Evolutionary conservation across 768 basidiomycete genomes (phyloP).

Genomic region (Rhodotorula kratochvilovae): DNA sequence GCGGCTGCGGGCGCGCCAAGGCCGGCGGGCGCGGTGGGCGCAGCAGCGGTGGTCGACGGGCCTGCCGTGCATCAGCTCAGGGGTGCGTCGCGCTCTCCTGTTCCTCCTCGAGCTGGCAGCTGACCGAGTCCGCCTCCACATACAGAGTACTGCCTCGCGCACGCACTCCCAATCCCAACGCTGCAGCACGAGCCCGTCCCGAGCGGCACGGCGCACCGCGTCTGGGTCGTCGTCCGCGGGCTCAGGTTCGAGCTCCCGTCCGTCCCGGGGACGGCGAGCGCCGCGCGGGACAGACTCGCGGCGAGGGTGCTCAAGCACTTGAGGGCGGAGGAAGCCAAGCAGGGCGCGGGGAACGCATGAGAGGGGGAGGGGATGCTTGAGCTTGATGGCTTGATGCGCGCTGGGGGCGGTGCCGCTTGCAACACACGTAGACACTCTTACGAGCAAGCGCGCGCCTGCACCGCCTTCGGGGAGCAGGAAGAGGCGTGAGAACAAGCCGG

Average conservation of each 20-base stretch:
- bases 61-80: neutral
- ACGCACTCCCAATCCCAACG: neutral
- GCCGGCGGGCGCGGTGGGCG: neutral
- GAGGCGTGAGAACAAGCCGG: no score
- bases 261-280: neutral
- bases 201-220: neutral
- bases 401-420: no score
- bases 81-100: neutral
- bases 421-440: no score
- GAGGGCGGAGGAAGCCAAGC: neutral
- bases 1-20: neutral
- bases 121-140: no score
- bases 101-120: no score
- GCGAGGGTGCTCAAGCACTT: slow-evolving; percentile 10
- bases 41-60: neutral
- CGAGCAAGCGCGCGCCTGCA: no score
- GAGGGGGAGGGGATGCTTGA: no score
- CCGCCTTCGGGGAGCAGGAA: no score
- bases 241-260: slow-evolving; percentile 16
- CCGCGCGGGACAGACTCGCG: slow-evolving; percentile 6
- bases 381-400: no score
- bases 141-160: slow-evolving; percentile 1
- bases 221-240: slow-evolving; percentile 7
- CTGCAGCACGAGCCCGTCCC: neutral
- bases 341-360: neutral